Evolutionary conservation across 306 rosid genomes (phyloP).

Genomic region (Vachellia pachyceras): DNA sequence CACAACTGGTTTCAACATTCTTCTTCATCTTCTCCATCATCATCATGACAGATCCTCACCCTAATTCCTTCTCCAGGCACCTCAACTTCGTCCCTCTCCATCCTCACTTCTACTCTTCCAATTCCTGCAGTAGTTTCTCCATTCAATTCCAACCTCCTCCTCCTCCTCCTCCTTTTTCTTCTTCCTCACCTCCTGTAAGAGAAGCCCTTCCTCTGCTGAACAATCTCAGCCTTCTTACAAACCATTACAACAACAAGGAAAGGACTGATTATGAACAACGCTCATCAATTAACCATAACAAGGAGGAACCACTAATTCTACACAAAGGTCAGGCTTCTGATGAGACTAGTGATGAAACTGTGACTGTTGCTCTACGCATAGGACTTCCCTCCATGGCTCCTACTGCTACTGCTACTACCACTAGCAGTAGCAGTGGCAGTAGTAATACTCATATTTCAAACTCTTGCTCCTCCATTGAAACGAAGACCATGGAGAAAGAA

Average conservation of each 20-base stretch:
- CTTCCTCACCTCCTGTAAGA: background rate
- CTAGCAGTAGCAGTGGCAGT: background rate
- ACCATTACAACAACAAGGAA: constrained; percentile 28
- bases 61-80: constrained; percentile 41
- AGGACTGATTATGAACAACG: constrained; percentile 29
- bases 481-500: constrained; percentile 21
- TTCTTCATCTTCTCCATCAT: constrained; percentile 25
- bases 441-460: constrained; percentile 26
- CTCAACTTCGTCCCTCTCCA: constrained; percentile 52
- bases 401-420: background rate
- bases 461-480: constrained; percentile 35
- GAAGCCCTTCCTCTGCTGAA: constrained; percentile 3
- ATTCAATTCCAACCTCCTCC: constrained; percentile 40
- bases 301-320: background rate
- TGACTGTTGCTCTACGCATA: constrained; percentile 60
- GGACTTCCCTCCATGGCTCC: constrained; percentile 60
- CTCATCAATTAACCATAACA: no score
- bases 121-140: constrained; percentile 21
- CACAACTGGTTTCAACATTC: background rate
- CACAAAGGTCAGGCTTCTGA: no score
- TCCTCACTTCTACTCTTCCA: constrained; percentile 26
- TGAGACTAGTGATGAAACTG: no score
- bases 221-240: constrained; percentile 42
- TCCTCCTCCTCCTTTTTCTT: constrained; percentile 31
- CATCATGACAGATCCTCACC: constrained; percentile 56